A percentile compares a stretch with the other conserved stretches of the same genome.
phyloP scores from a whole-genome alignment of 768 basidiomycete genomes.

The Gyrodon lividus region DNA sequence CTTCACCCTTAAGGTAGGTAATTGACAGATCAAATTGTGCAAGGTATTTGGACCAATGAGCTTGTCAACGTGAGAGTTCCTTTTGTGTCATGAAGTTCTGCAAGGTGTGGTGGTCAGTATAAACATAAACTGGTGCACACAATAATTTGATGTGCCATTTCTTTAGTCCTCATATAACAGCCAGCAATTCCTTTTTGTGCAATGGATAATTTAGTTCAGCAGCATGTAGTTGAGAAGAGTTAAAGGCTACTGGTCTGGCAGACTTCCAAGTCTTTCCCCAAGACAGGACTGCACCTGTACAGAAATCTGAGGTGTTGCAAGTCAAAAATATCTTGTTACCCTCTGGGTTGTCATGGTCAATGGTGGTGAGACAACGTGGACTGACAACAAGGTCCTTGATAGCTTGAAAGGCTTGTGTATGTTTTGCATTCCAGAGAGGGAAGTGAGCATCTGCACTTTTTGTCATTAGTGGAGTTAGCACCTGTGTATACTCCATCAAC shows the following conservation, averaged over 20 bases:
- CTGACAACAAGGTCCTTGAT: too few species aligned
- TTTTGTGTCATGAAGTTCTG: slow-evolving; percentile 29
- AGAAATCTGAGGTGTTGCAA: slow-evolving; percentile 2
- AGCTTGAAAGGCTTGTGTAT: too few species aligned
- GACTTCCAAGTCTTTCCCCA: neutral
- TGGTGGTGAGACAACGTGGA: too few species aligned
- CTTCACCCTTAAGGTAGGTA: slow-evolving; percentile 36
- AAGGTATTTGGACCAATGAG: slow-evolving; percentile 41
- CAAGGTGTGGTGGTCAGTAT: slow-evolving; percentile 30
- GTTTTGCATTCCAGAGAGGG: too few species aligned
- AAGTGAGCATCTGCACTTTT: too few species aligned
- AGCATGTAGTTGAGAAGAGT: slow-evolving; percentile 3
- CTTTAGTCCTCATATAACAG: slow-evolving; percentile 29
- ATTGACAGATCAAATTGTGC: slow-evolving; percentile 36
- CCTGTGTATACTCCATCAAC: too few species aligned
- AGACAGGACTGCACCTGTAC: neutral
- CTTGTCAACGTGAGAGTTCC: slow-evolving; percentile 35
- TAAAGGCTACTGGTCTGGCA: slow-evolving; percentile 1
- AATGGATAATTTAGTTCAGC: slow-evolving; percentile 34
- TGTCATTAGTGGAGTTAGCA: too few species aligned
- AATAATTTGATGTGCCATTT: neutral
- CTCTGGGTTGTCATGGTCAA: too few species aligned
- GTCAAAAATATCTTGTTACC: too few species aligned
- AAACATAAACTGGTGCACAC: slow-evolving; percentile 6
- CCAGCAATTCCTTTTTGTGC: slow-evolving; percentile 40